phyloP scores from a whole-genome alignment of 805 yeast genomes.

The Kuraishia floccosa region DNA sequence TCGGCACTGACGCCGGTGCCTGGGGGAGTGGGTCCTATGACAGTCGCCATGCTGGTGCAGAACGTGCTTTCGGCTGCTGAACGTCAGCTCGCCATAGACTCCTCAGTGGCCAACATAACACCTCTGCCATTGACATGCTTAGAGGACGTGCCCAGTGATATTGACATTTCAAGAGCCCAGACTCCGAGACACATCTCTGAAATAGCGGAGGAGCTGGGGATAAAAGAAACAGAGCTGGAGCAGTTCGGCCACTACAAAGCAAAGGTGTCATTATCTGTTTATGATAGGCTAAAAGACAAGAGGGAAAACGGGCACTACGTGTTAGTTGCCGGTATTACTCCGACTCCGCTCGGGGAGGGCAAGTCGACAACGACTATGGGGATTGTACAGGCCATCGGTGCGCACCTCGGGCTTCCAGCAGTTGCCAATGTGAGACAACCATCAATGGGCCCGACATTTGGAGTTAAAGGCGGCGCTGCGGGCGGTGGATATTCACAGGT shows the following conservation, averaged over 20 bases:
- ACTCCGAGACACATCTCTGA: constrained; percentile 70
- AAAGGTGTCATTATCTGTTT: constrained; percentile 61
- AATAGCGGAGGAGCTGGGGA: constrained; percentile 77
- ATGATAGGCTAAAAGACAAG: constrained; percentile 51
- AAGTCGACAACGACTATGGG: constrained; percentile 96
- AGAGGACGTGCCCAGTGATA: constrained; percentile 80
- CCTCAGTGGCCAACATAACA: constrained; percentile 2
- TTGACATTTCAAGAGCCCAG: constrained; percentile 82
- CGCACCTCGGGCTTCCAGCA: constrained; percentile 71
- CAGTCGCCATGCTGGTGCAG: constrained; percentile 88
- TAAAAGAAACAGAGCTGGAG: constrained; percentile 69
- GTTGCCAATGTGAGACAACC: constrained; percentile 97
- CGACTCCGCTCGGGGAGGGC: constrained; percentile 98
- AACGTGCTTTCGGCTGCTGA: constrained; percentile 75
- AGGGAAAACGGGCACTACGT: constrained; percentile 74
- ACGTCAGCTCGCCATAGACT: constrained; percentile 1
- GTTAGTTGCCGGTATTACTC: constrained; percentile 94
- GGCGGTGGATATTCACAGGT: constrained; percentile 99
- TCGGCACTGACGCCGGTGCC: constrained; percentile 89
- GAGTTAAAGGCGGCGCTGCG: constrained; percentile 98
- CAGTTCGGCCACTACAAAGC: constrained; percentile 86
- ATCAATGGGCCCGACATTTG: constrained; percentile 97
- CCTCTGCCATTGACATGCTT: constrained; percentile 2
- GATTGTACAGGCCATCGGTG: constrained; percentile 92
- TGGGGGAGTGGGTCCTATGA: constrained; percentile 99